phyloP scores from a whole-genome alignment of 768 basidiomycete genomes.

The Lentinula lateritia region DNA sequence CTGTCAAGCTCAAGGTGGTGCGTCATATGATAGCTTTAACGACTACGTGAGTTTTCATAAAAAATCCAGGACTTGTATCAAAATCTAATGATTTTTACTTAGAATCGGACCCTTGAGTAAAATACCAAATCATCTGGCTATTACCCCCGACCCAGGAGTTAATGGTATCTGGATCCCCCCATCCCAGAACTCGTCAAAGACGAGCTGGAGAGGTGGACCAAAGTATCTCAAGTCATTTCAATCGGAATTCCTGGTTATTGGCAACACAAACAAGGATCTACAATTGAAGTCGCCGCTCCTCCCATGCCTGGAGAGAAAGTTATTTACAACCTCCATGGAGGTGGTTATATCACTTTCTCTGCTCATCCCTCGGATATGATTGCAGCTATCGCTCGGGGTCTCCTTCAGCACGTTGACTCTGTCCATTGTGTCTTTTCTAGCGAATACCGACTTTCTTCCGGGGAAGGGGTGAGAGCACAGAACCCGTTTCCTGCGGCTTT shows the following conservation, averaged over 20 bases:
- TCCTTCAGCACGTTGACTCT: slow-evolving; percentile 38
- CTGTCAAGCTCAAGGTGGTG: slow-evolving; percentile 28
- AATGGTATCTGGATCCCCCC: slow-evolving; percentile 49
- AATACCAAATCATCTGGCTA: slow-evolving; percentile 33
- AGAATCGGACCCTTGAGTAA: slow-evolving; percentile 30
- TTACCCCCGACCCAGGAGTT: slow-evolving; percentile 32
- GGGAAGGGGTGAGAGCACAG: slow-evolving; percentile 30
- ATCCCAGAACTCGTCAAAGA: slow-evolving; percentile 37
- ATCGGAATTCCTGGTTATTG: slow-evolving; percentile 53
- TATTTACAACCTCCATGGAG: slow-evolving; percentile 58
- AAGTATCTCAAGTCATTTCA: slow-evolving; percentile 31
- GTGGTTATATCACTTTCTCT: slow-evolving; percentile 49
- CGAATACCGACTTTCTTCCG: slow-evolving; percentile 67
- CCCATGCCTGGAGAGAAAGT: slow-evolving; percentile 50
- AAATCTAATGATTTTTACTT: not conserved
- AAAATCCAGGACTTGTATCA: not conserved
- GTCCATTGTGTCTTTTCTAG: slow-evolving; percentile 51
- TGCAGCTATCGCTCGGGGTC: slow-evolving; percentile 36
- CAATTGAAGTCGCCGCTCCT: slow-evolving; percentile 27
- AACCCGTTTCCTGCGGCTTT: slow-evolving; percentile 74
- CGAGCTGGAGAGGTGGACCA: slow-evolving; percentile 35
- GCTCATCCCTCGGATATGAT: slow-evolving; percentile 50
- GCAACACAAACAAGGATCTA: slow-evolving; percentile 36
- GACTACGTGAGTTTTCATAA: slow-evolving; percentile 19
- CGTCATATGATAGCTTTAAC: slow-evolving; percentile 22